Evolutionary conservation across 2,329 filamentous ascomycete genomes (phyloP), one percentile per base, ranked within the genome.

Genomic region (Basipetospora chlamydospora): DNA sequence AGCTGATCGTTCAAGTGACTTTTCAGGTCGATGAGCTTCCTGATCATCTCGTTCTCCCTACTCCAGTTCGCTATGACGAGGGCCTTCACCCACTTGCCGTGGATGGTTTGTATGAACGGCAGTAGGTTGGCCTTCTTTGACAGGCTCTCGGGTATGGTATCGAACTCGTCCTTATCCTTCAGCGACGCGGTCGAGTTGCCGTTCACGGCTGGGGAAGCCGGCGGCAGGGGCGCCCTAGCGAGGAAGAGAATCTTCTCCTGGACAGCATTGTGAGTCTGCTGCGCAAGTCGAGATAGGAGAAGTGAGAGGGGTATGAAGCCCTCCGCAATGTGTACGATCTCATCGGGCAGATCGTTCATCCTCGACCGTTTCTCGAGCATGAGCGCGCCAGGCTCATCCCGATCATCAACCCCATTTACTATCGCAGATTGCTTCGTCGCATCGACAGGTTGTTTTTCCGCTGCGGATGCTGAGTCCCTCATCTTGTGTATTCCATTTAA

Each of bases 51-150:
- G 23, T 80, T 76, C 53, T 82, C 79, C 49, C 81, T 72, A 52
- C 81, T 83, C 90, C 90, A 98, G 57, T 90, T 80, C 2, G 81
- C 77, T 32, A 98, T 77, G 16, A 98, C 85, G 15, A 95, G 66
- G 6, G 87, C 73, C 60, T 98, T 96, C 54, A 93, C 84, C 66
- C 92, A 96, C 60, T 84, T 85, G 21, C 79, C 76, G 50, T 94
- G 79, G 49, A 80, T 74, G 16, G 76, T 71, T 52, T 88, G 79
- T 7, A 81, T 76, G 59, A 90, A 93, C 29, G 81, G 73, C 41
- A 94, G 58, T 37, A 95, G 56, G 25, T 66, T 59, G 20, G 73
- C 59, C 57, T 94, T 95, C 59, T 93, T 94, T 22, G 69, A 64
- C 10, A 82, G 49, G 49, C 84, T 88, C 41, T 78, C 74, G 26